phyloP scores from a whole-genome alignment of 176 grass and related monocot species.

The Eleusine indica region DNA sequence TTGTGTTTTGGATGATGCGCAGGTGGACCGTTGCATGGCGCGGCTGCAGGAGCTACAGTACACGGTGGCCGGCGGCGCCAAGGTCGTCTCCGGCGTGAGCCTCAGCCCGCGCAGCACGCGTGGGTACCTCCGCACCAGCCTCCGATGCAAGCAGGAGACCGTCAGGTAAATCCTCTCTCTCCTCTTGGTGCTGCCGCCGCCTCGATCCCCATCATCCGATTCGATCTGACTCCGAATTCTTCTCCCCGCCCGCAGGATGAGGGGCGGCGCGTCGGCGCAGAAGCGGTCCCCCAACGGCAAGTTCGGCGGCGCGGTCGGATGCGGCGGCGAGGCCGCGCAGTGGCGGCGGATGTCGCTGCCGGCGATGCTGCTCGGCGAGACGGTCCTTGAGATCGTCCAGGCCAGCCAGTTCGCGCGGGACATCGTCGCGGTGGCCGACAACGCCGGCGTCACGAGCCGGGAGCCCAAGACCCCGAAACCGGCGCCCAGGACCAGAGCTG shows the following conservation, averaged over 20 bases:
- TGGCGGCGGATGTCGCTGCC: conserved; percentile 78
- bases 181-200: neutral
- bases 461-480: conserved; percentile 56
- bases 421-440: conserved; percentile 36
- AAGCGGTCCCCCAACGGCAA: conserved; percentile 69
- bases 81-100: conserved; percentile 79
- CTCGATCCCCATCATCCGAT: neutral
- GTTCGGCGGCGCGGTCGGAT: conserved; percentile 45
- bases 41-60: conserved; percentile 96
- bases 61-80: conserved; percentile 79
- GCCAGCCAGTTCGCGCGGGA: conserved; percentile 74
- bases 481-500: conserved; percentile 22
- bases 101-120: conserved; percentile 97
- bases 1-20: neutral
- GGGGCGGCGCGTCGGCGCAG: conserved; percentile 40
- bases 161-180: conserved; percentile 52
- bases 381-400: conserved; percentile 77
- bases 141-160: conserved; percentile 93
- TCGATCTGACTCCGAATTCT: neutral
- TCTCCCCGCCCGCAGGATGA: conserved; percentile 54
- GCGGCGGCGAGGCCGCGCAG: conserved; percentile 44
- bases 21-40: conserved; percentile 92
- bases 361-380: conserved; percentile 83
- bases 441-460: neutral
- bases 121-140: conserved; percentile 84